Conservation (phyloP, 2,329 filamentous ascomycete species). For the Geosmithia flava region DNA sequence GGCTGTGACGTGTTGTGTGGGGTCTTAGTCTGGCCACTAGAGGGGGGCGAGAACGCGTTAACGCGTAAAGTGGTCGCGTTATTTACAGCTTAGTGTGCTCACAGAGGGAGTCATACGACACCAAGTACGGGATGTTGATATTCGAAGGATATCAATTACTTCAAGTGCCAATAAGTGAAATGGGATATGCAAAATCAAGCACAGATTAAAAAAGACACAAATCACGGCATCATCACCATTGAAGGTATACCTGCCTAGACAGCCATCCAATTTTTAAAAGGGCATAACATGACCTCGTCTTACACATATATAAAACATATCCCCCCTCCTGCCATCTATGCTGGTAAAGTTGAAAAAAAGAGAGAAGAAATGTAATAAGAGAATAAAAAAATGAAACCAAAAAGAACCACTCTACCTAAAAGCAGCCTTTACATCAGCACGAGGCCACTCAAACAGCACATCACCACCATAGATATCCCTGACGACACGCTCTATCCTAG, state of each 20-base stretch:
- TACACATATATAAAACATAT: background rate
- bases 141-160: no score
- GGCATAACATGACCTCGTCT: background rate
- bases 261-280: background rate
- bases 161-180: no score
- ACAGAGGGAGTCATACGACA: no score
- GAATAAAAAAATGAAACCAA: background rate
- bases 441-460: conserved; percentile 54
- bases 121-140: no score
- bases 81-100: no score
- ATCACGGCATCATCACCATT: no score
- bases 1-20: background rate
- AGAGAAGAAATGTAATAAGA: background rate
- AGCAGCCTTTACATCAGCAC: conserved; percentile 47
- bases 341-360: background rate
- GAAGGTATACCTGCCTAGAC: no score
- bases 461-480: conserved; percentile 54
- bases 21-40: background rate
- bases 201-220: no score
- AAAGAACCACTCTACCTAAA: conserved; percentile 21
- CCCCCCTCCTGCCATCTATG: background rate
- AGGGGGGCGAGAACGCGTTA: background rate
- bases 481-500: conserved; percentile 45
- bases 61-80: background rate
- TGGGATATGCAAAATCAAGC: no score